Base-by-base conservation (phyloP, 1,284 basidiomycete species). In the Sporisorium scitamineum region DNA sequence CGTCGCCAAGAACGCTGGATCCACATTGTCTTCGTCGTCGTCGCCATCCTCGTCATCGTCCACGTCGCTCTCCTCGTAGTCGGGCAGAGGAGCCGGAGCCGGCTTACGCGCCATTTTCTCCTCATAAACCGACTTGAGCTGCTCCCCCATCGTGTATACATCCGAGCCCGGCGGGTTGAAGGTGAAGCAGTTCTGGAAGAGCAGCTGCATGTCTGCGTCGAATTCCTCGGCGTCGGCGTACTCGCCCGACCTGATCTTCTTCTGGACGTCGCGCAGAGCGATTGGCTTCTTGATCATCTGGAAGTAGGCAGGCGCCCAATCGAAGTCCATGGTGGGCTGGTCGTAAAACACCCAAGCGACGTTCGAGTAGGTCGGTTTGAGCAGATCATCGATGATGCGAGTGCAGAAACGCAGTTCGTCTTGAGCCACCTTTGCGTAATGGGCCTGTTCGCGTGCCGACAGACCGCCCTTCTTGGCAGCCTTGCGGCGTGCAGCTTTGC, bases 271-370 rank as follows among this genome's bases (percentile, higher is more conserved):
- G 29, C 69, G 62, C 50, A 85, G 74, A 14, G 98, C 95, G 91
- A 99, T 98, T 2, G 97, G 96, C 80, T 91, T 91, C 88, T 95
- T 97, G 86, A 99, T 88, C 86, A 91, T 92, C 10, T 91, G 90
- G 86, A 98, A 99, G 31, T 90, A 88, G 0, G 95, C 95, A 52
- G 97, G 90, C 34, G 92, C 90, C 81, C 95, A 89, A 78, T 90
- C 91, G 56, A 92, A 87, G 86, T 78, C 90, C 91, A 87, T 85
- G 91, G 93, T 93, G 72, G 98, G 94, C 68, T 95, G 93, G 83
- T 94, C 93, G 78, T 97, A 92, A 87, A 99, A 99, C 1, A 93
- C 93, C 85, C 89, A 89, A 0, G 93, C 94, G 53, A 91, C 87
- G 48, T 88, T 85, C 81, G 89, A 91, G 80, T 93, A 90, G 80